These are phyloP conservation scores for Lentinula aciculospora DNA, from an alignment of 768 basidiomycete genomes.

Conservation along the genomic window DNA sequence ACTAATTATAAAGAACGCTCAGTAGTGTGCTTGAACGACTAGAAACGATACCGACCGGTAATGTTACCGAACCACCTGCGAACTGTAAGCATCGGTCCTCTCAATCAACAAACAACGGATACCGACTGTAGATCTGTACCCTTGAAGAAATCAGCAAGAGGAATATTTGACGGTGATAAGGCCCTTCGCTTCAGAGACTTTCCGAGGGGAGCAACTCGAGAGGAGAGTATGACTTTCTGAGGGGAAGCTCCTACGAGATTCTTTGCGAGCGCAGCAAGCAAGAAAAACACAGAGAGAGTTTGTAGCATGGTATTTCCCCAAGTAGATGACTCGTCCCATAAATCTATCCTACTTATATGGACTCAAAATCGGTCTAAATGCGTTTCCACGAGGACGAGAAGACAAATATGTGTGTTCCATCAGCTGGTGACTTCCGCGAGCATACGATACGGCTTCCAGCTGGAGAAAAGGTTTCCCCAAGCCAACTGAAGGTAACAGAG, in stretches of 20 bases:
- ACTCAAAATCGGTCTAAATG: not conserved
- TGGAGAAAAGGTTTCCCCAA: not conserved
- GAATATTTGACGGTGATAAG: constrained; percentile 32
- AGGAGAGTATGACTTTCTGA: constrained; percentile 25
- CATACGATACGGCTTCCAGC: not conserved
- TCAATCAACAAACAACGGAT: not conserved
- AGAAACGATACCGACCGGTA: constrained; percentile 23
- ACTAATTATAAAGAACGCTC: constrained; percentile 30
- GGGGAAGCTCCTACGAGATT: constrained; percentile 14
- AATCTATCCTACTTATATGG: not conserved
- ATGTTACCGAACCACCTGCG: constrained; percentile 48
- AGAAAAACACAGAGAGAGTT: not conserved
- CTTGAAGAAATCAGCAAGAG: constrained; percentile 45
- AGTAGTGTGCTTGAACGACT: too few relatives aligned
- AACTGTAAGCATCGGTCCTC: not conserved
- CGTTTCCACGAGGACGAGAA: not conserved
- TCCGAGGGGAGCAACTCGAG: constrained; percentile 16
- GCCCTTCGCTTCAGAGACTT: constrained; percentile 27
- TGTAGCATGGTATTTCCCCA: not conserved
- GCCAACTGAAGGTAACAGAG: too few relatives aligned
- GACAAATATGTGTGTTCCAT: not conserved
- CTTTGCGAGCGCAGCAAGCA: not conserved
- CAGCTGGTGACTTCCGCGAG: not conserved
- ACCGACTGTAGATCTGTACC: constrained; percentile 55
- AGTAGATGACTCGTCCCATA: not conserved